Percentiles rank a stretch among this genome's conserved stretches.
Evolutionary conservation across 805 yeast genomes (phyloP).

Genomic region (Saccharomycopsis babjevae): DNA sequence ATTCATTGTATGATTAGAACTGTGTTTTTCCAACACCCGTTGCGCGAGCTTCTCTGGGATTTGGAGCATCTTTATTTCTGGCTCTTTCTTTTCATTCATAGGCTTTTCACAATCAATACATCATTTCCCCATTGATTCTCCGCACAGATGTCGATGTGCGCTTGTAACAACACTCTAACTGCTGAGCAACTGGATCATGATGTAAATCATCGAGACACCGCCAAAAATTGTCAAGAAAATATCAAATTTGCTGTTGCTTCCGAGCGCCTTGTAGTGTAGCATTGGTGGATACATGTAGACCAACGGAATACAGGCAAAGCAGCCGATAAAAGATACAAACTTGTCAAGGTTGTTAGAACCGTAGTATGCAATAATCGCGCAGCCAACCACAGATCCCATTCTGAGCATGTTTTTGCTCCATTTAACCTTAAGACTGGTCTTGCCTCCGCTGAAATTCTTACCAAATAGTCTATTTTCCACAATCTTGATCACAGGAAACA

Average conservation of each 20-base stretch:
- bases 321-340: slow-evolving; percentile 74
- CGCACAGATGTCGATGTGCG: neutral
- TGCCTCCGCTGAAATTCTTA: slow-evolving; percentile 39
- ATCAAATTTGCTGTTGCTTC: slow-evolving; percentile 33
- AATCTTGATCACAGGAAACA: slow-evolving; percentile 70
- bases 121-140: too few species aligned
- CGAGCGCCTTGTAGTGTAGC: slow-evolving; percentile 49
- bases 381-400: slow-evolving; percentile 39
- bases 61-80: too few species aligned
- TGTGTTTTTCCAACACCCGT: too few species aligned
- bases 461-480: slow-evolving; percentile 56
- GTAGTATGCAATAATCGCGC: slow-evolving; percentile 48
- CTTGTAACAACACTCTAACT: neutral
- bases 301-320: slow-evolving; percentile 77
- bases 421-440: slow-evolving; percentile 39
- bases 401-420: slow-evolving; percentile 61
- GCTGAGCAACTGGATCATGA: slow-evolving; percentile 48
- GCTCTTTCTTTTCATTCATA: too few species aligned
- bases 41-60: too few species aligned
- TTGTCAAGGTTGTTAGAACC: slow-evolving; percentile 64
- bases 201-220: slow-evolving; percentile 50
- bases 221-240: slow-evolving; percentile 45
- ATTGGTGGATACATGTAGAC: slow-evolving; percentile 82
- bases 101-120: too few species aligned
- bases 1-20: too few species aligned